These are phyloP conservation scores for Podospora didyma DNA, from an alignment of 495 filamentous ascomycete species.

Conservation along the genomic window DNA sequence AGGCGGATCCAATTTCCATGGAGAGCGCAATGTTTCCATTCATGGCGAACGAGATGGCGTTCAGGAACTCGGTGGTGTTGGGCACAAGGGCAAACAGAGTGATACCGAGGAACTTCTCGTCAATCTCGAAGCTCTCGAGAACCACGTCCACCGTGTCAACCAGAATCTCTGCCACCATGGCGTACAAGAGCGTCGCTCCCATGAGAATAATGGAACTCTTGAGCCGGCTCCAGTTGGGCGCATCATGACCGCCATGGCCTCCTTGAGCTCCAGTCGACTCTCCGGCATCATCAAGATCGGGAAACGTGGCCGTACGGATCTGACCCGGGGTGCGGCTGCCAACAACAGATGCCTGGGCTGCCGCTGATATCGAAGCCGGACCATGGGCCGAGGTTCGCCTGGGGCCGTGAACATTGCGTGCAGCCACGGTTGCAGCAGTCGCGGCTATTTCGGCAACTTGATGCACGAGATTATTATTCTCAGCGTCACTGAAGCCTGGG, in stretches of 20 bases:
- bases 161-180: conserved; percentile 92
- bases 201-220: conserved; percentile 89
- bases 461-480: conserved; percentile 74
- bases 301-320: conserved; percentile 37
- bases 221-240: conserved; percentile 91
- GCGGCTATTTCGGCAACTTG: conserved; percentile 90
- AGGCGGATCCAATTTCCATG: conserved; percentile 98
- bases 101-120: conserved; percentile 97
- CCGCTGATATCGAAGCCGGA: conserved; percentile 13
- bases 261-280: conserved; percentile 34
- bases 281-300: conserved; percentile 35
- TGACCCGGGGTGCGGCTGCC: conserved; percentile 27
- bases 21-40: conserved; percentile 99
- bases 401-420: conserved; percentile 59
- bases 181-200: conserved; percentile 87
- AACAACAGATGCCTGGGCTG: conserved; percentile 16
- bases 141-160: conserved; percentile 96
- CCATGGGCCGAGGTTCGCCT: conserved; percentile 17
- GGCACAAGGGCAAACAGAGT: conserved; percentile 96
- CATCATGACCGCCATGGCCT: conserved; percentile 79
- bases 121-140: conserved; percentile 80
- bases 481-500: conserved; percentile 67
- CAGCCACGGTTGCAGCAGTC: conserved; percentile 82
- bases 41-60: conserved; percentile 99
- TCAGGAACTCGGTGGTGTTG: conserved; percentile 98